Base-by-base conservation (phyloP, 2,329 filamentous ascomycete genomes). In the Phyllosticta paracitricarpa region DNA sequence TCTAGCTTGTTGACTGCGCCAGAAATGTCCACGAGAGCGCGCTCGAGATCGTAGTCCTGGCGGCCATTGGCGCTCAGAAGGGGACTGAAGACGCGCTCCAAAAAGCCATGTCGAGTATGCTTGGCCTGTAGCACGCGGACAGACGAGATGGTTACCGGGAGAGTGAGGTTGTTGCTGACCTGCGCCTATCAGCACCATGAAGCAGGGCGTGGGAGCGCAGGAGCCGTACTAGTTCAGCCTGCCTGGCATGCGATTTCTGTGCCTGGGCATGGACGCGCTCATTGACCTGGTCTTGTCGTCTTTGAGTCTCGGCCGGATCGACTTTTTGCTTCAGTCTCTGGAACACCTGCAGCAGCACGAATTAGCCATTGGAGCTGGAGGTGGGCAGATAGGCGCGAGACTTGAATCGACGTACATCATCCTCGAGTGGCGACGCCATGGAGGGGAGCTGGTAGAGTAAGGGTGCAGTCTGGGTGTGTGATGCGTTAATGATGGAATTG, bases 71-170 rank as follows among this genome's bases (percentile, higher is more conserved):
- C 83, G 68, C 84, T 84, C 57, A 97, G 79, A 8, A 97, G 75
- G 6, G 93, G 91, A 61, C 85, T 78, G 74, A 97, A 86, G 62
- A 97, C 80, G 40, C 86, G 85, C 72, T 95, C 84, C 60, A 99
- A 85, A 74, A 99, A 97, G 65, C 82, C 81, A 68, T 84, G 83
- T 65, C 94, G 85, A n/a, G 93, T 96, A 71, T 94, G 86, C 63
- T 83, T 82, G 54, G 90, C 91, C 71, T 91, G 89, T 64, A 95
- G 84, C 63, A 99, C 81, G 68, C 89, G 85, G 71, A 99, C 84
- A 54, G 90, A 89, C 68, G 89, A 89, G 72, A 99, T 87, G 14
- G 91, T 90, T 68, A 94, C 89, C 51, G 94, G 93, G 62, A 94
- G 84, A 53, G 89, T 89, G 66, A 88, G 87, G 73, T 97, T 96